phyloP scores from a whole-genome alignment of 108 stramenopile species.

The Cyclotella atomus region DNA sequence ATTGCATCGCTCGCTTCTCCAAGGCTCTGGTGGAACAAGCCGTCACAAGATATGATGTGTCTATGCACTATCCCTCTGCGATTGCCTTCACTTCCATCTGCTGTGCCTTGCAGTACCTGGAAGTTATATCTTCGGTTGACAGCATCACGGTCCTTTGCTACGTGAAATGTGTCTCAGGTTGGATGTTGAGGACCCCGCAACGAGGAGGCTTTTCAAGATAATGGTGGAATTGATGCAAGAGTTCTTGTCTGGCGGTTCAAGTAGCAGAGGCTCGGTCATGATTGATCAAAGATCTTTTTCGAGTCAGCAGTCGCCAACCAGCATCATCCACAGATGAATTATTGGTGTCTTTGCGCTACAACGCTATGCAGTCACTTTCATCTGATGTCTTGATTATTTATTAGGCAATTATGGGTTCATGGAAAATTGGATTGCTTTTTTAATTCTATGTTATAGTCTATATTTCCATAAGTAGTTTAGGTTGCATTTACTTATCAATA shows the following conservation, averaged over 20 bases:
- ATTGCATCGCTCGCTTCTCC: not conserved
- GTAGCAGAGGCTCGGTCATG: not conserved
- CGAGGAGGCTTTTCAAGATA: not conserved
- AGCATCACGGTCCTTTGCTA: not conserved
- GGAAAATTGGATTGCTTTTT: too few relatives aligned
- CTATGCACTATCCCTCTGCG: not conserved
- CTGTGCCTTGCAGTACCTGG: not conserved
- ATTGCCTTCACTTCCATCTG: not conserved
- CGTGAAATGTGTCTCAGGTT: not conserved
- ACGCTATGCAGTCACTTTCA: too few relatives aligned
- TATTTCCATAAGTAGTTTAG: too few relatives aligned
- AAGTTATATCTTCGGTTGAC: not conserved
- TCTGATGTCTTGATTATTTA: too few relatives aligned
- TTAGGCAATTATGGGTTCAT: too few relatives aligned
- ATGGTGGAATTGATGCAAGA: not conserved
- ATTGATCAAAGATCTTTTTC: not conserved
- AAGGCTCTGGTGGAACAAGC: not conserved
- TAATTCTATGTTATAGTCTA: too few relatives aligned
- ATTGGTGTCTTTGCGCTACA: too few relatives aligned
- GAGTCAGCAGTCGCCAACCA: not conserved
- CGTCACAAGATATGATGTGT: not conserved
- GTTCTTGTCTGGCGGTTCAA: not conserved
- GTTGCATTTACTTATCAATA: too few relatives aligned
- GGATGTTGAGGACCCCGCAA: not conserved
- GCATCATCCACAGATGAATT: not conserved